These are phyloP conservation scores for Penicillium rolfsii DNA, from an alignment of 2,329 filamentous ascomycete genomes.

Conservation along the genomic window DNA sequence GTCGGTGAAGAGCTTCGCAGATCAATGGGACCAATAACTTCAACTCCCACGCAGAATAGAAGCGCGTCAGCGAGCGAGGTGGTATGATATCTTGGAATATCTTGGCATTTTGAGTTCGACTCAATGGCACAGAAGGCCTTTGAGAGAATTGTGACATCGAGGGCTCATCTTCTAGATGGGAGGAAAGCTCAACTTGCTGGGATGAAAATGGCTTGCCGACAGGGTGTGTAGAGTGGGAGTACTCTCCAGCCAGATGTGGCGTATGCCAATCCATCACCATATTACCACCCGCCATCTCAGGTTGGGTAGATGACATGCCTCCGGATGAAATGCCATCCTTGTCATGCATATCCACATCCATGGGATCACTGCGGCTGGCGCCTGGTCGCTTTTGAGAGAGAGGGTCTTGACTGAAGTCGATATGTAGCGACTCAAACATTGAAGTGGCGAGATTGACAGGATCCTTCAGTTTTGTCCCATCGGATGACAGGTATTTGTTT, in stretches of 20 bases:
- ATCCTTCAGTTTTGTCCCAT: constrained; percentile 72
- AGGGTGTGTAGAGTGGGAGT: constrained; percentile 52
- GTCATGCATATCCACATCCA: constrained; percentile 68
- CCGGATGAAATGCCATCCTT: constrained; percentile 44
- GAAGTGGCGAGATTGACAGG: constrained; percentile 85
- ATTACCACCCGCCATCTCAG: constrained; percentile 75
- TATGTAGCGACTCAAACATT: constrained; percentile 88
- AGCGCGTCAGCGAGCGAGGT: constrained; percentile 81
- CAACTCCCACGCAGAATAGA: constrained; percentile 81
- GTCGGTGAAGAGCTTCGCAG: constrained; percentile 76
- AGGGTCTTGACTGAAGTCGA: constrained; percentile 77
- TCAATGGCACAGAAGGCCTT: constrained; percentile 75
- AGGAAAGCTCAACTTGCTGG: constrained; percentile 53
- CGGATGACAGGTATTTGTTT: constrained; percentile 74
- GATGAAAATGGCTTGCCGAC: constrained; percentile 39
- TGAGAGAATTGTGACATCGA: constrained; percentile 81
- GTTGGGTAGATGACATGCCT: constrained; percentile 78
- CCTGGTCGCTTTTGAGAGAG: constrained; percentile 50
- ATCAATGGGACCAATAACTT: constrained; percentile 78
- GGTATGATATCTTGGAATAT: constrained; percentile 91
- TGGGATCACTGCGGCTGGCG: constrained; percentile 56
- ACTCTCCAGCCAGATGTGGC: constrained; percentile 58
- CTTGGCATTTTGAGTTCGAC: constrained; percentile 84
- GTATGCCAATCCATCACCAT: constrained; percentile 86
- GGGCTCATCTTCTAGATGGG: constrained; percentile 80